Evolutionary conservation across 345 rosid species (phyloP).

Genomic region (Hypericum perforatum): DNA sequence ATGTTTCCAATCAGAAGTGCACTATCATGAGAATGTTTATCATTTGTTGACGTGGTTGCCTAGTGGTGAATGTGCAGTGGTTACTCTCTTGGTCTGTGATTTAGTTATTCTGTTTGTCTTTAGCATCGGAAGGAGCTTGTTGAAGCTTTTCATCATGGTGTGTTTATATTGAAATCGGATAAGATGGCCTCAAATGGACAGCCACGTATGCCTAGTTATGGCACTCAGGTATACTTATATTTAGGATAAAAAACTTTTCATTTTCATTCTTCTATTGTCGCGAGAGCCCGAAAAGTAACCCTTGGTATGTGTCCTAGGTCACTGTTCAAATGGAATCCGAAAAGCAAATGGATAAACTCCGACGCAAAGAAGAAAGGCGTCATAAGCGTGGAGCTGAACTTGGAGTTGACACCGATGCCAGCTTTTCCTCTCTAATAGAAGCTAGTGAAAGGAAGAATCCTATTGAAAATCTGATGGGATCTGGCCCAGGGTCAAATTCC

Average conservation of each 20-base stretch:
- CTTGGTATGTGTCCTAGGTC: constrained; percentile 43
- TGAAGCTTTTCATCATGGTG: constrained; percentile 76
- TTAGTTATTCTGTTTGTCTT: constrained; percentile 14
- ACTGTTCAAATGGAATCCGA: constrained; percentile 88
- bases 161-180: constrained; percentile 59
- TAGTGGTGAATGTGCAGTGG: neutral
- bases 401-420: constrained; percentile 55
- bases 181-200: constrained; percentile 57
- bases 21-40: too few relatives aligned
- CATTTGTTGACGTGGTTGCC: neutral
- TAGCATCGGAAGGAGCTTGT: constrained; percentile 91
- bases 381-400: constrained; percentile 63
- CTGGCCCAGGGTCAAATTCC: constrained; percentile 46
- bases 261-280: neutral
- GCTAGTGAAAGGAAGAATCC: constrained; percentile 74
- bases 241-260: neutral
- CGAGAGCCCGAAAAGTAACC: neutral
- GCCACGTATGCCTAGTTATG: constrained; percentile 84
- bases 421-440: constrained; percentile 80
- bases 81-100: neutral
- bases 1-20: neutral
- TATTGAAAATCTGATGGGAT: constrained; percentile 59
- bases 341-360: constrained; percentile 83
- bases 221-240: constrained; percentile 60
- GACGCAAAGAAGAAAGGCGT: constrained; percentile 93